A percentile compares a stretch with the other conserved stretches of the same genome.
Conservation (phyloP, 139 green algal genomes). For the Chloropicon primus region DNA sequence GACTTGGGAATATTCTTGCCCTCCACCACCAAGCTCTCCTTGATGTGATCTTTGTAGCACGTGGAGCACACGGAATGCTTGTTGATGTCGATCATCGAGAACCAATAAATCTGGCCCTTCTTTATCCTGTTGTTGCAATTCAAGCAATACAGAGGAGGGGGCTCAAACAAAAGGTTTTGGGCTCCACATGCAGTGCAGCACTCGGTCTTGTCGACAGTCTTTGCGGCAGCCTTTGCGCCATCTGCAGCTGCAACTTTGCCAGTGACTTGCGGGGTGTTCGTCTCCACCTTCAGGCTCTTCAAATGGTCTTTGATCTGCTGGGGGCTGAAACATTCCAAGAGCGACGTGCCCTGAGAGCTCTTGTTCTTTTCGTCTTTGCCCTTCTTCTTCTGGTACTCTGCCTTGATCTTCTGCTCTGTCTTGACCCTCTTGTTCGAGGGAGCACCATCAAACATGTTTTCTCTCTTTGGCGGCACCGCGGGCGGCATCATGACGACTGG, state of each 20-base stretch:
- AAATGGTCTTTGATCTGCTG: slow-evolving; percentile 22
- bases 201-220: background rate
- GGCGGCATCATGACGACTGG: slow-evolving; percentile 1
- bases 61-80: slow-evolving; percentile 59
- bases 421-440: background rate
- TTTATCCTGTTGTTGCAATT: slow-evolving; percentile 82
- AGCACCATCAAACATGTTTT: background rate
- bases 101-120: slow-evolving; percentile 58
- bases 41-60: slow-evolving; percentile 53
- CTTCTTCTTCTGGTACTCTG: background rate
- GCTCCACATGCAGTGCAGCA: slow-evolving; percentile 61
- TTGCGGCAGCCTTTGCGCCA: background rate
- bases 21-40: slow-evolving; percentile 42
- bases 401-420: background rate
- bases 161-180: slow-evolving; percentile 83
- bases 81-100: background rate
- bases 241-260: background rate
- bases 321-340: slow-evolving; percentile 78
- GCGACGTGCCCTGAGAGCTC: slow-evolving; percentile 46
- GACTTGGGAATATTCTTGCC: slow-evolving; percentile 32
- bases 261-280: background rate
- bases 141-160: slow-evolving; percentile 83
- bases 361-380: slow-evolving; percentile 8
- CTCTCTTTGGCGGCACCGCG: background rate
- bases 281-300: slow-evolving; percentile 1